Conservation (phyloP, 2,329 filamentous ascomycete species). For the Trichoderma aggressivum region DNA sequence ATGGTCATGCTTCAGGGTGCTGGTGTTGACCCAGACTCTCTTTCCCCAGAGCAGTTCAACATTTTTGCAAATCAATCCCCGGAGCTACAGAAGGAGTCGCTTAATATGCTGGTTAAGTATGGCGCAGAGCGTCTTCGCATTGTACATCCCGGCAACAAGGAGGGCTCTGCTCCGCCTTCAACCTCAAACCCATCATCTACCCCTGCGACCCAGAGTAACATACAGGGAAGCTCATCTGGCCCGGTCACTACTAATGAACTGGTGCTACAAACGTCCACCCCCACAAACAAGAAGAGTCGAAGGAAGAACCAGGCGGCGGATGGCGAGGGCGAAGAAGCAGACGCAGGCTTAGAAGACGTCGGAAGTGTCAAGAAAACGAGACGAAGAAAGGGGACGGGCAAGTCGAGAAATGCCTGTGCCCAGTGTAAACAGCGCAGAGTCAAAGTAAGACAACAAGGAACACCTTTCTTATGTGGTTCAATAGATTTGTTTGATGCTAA, state of each 20-base stretch:
- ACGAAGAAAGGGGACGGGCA: constrained; percentile 22
- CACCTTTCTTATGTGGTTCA: neutral
- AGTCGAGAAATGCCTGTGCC: constrained; percentile 36
- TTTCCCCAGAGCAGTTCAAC: constrained; percentile 54
- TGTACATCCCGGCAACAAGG: constrained; percentile 48
- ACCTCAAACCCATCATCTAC: constrained; percentile 26
- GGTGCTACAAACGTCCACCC: constrained; percentile 25
- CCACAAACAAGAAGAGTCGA: constrained; percentile 17
- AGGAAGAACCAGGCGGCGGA: neutral
- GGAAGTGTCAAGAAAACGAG: constrained; percentile 23
- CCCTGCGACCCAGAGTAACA: constrained; percentile 21
- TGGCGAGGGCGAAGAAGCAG: neutral
- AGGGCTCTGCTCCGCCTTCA: constrained; percentile 31
- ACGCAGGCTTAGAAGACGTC: constrained; percentile 5
- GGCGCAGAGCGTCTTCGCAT: constrained; percentile 57
- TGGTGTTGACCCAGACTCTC: constrained; percentile 50
- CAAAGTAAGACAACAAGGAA: constrained; percentile 35
- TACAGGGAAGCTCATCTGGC: constrained; percentile 25
- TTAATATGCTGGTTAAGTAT: constrained; percentile 55
- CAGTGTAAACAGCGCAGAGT: constrained; percentile 35
- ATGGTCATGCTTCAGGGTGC: constrained; percentile 44
- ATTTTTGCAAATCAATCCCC: constrained; percentile 60
- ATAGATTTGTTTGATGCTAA: constrained; percentile 21
- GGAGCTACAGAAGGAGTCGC: constrained; percentile 51
- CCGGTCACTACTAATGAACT: constrained; percentile 34